A percentile compares a stretch with the other conserved stretches of the same genome.
phyloP scores from a whole-genome alignment of 2,329 filamentous ascomycete species.

The Ceratocystis smalleyi region DNA sequence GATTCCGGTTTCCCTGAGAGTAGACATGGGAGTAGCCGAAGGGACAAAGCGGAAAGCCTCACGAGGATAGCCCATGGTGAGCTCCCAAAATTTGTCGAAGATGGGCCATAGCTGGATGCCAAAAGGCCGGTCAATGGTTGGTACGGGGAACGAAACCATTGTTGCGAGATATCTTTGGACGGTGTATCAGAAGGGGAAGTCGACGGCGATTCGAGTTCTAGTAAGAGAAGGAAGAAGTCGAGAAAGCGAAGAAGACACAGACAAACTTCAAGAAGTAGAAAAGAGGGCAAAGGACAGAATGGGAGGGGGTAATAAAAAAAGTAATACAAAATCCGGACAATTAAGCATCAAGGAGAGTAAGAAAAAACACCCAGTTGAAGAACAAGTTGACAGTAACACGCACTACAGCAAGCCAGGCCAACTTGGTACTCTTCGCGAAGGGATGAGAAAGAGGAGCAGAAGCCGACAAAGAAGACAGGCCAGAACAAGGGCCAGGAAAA shows the following conservation, averaged over 20 bases:
- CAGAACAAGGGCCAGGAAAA: background rate
- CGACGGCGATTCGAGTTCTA: slow-evolving; percentile 2
- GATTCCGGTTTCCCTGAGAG: slow-evolving; percentile 63
- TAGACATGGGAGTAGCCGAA: slow-evolving; percentile 78
- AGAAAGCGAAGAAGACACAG: slow-evolving; percentile 1
- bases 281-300: background rate
- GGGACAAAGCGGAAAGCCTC: slow-evolving; percentile 73
- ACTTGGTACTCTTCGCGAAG: slow-evolving; percentile 5
- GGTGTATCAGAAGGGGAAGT: background rate
- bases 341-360: slow-evolving; percentile 11
- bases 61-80: slow-evolving; percentile 63
- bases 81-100: slow-evolving; percentile 74
- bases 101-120: slow-evolving; percentile 85
- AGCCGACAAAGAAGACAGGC: background rate
- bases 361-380: background rate
- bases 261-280: slow-evolving; percentile 4
- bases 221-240: background rate
- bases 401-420: background rate
- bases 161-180: background rate
- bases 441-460: slow-evolving; percentile 1
- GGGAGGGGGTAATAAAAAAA: background rate
- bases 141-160: slow-evolving; percentile 28
- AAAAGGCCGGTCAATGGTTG: slow-evolving; percentile 81
- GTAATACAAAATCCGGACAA: slow-evolving; percentile 9
- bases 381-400: background rate